Conservation (phyloP, 2,329 filamentous ascomycete species). For the Fusarium sp. region DNA sequence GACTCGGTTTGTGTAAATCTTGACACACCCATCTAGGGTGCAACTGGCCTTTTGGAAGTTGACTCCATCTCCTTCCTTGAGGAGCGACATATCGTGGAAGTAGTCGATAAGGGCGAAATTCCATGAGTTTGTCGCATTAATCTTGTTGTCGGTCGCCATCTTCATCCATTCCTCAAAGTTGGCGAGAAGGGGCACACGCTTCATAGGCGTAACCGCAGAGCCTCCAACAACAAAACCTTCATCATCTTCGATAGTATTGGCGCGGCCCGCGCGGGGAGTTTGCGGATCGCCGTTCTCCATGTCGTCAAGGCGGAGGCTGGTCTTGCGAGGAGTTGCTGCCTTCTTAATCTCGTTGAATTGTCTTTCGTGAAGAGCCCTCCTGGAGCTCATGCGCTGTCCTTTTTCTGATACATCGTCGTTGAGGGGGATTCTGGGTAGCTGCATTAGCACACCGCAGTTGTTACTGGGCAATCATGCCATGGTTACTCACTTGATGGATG, state of each 20-base stretch:
- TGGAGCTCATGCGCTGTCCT: slow-evolving; percentile 84
- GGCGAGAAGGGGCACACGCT: slow-evolving; percentile 92
- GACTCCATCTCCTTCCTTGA: slow-evolving; percentile 95
- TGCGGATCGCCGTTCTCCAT: slow-evolving; percentile 67
- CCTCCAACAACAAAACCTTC: slow-evolving; percentile 75
- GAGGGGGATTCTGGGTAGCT: slow-evolving; percentile 78
- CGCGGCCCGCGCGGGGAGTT: slow-evolving; percentile 59
- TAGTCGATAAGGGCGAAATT: slow-evolving; percentile 99
- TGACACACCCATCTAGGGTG: slow-evolving; percentile 96
- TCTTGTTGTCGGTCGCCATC: slow-evolving; percentile 99
- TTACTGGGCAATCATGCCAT: slow-evolving; percentile 12
- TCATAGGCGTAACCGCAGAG: slow-evolving; percentile 90
- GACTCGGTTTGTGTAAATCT: slow-evolving; percentile 98
- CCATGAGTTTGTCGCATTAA: slow-evolving; percentile 98
- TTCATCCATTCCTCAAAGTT: slow-evolving; percentile 99
- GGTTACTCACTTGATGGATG: slow-evolving; percentile 64
- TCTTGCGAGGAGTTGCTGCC: slow-evolving; percentile 75
- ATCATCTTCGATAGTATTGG: slow-evolving; percentile 58
- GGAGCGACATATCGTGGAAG: slow-evolving; percentile 97
- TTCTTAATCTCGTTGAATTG: slow-evolving; percentile 91
- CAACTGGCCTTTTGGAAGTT: slow-evolving; percentile 99
- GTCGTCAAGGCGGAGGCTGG: slow-evolving; percentile 68
- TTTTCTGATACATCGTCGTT: slow-evolving; percentile 97
- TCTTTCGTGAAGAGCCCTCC: slow-evolving; percentile 87
- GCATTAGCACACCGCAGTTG: slow-evolving; percentile 19